Evolutionary conservation across 106 monocot species (phyloP), one percentile per base, ranked within the genome.

Genomic region (Dioscorea zingiberensis): DNA sequence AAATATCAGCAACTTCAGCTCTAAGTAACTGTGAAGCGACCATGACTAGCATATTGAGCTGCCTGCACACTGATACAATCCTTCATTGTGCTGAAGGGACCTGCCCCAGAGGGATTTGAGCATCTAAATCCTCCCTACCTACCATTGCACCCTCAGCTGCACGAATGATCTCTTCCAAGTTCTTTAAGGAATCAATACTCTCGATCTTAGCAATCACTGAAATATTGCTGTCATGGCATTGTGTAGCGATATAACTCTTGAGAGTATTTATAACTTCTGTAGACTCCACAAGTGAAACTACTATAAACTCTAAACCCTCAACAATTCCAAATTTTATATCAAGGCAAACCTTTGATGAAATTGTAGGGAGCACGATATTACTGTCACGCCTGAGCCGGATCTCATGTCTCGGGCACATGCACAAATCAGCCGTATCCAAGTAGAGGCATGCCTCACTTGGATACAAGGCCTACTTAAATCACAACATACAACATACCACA

Each of bases 61-160:
- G 90, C 71, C 94, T 82, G 69, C 97, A 97, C 11, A 84, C 9
- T 71, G 76, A 83, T 27, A 97, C 85, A 28, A 97, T 77, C 70
- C 47, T 92, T 51, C 88, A 83, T 38, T 97, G 97, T 13, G 71
- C 78, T 17, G 97, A 72, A 28, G 97, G 97, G 26, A 97, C 97
- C 70, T 92, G 92, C 60, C 92, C 97, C 19, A 97, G 73, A 13
- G 92, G 97, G 64, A 97, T 92, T 62, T 97, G 97, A 28, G 97
- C 97, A 63, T 92, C 92, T 73, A 97, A 77, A 59, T 97, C 97
- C 62, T 92, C 97, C 77, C 97, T 78, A 10, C 92, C 97, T 48
- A 97, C 97, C 97, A 97, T 97, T 15, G 88, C 88, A 58, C 97
- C 97, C 77, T 97, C 97, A 63, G 97, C 88, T 72, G 88, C 88